Evolutionary conservation across 2,329 filamentous ascomycete species (phyloP).

Genomic region (Leptographium radiaticola): DNA sequence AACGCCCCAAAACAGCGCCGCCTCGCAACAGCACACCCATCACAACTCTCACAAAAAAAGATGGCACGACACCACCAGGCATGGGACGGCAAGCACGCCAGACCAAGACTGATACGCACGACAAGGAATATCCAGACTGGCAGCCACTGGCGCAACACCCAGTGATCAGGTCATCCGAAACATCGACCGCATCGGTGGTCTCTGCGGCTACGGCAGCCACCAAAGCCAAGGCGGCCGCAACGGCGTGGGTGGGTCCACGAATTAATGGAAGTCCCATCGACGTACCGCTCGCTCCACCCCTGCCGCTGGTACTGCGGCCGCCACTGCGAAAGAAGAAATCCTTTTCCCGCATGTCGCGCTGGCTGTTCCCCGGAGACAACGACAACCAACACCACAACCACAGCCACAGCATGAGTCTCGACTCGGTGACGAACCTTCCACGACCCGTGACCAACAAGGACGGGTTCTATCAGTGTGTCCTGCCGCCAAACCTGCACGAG

Average conservation of each 20-base stretch:
- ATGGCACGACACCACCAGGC: slow-evolving; percentile 13
- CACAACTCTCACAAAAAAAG: slow-evolving; percentile 17
- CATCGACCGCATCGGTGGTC: slow-evolving; percentile 10
- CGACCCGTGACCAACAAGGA: slow-evolving; percentile 36
- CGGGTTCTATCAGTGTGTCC: slow-evolving; percentile 46
- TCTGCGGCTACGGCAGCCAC: slow-evolving; percentile 10
- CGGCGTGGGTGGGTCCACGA: slow-evolving; percentile 3
- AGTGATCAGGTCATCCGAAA: background rate
- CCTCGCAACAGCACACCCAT: slow-evolving; percentile 1
- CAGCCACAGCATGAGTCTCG: slow-evolving; percentile 27
- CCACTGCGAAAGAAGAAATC: slow-evolving; percentile 54
- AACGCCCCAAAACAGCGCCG: slow-evolving; percentile 25
- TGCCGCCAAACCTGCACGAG: slow-evolving; percentile 16
- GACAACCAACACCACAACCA: slow-evolving; percentile 9
- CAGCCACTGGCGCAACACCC: background rate
- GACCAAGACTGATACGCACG: slow-evolving; percentile 9
- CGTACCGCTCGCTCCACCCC: slow-evolving; percentile 36
- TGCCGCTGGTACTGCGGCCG: slow-evolving; percentile 45
- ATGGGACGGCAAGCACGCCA: background rate
- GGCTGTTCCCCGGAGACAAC: slow-evolving; percentile 34
- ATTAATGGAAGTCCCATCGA: slow-evolving; percentile 18
- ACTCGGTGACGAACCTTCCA: slow-evolving; percentile 42
- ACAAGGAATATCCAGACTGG: background rate
- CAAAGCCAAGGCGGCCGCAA: background rate
- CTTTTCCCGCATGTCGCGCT: slow-evolving; percentile 47